Evolutionary conservation across 2,329 filamentous ascomycete genomes (phyloP).

Genomic region (Lachnellula hyalina): DNA sequence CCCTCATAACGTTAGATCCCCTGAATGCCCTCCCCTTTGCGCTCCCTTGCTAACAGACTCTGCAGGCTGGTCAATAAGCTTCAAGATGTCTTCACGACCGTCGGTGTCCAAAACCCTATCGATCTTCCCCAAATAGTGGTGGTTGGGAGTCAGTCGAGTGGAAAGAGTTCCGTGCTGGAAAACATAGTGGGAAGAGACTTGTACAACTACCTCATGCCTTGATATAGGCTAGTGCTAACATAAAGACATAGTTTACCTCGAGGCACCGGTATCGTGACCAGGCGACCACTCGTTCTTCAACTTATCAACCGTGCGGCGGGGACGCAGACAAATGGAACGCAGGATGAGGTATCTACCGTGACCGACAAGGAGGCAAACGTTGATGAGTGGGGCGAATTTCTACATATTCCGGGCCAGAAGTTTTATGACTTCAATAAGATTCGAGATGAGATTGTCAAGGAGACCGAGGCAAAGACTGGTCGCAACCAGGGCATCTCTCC

Average conservation of each 20-base stretch:
- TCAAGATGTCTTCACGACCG: conserved; percentile 97
- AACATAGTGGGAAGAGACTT: conserved; percentile 99
- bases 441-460: conserved; percentile 91
- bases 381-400: conserved; percentile 98
- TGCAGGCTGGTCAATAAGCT: conserved; percentile 90
- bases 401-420: conserved; percentile 96
- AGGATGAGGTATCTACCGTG: conserved; percentile 56
- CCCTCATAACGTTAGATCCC: conserved; percentile 55
- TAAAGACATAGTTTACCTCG: conserved; percentile 69
- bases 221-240: conserved; percentile 17
- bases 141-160: conserved; percentile 96
- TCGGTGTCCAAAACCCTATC: conserved; percentile 98
- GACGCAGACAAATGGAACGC: conserved; percentile 65
- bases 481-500: conserved; percentile 95
- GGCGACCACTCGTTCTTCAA: conserved; percentile 92
- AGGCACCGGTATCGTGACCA: conserved; percentile 95
- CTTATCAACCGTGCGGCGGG: conserved; percentile 81
- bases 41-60: conserved; percentile 23
- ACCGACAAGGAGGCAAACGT: conserved; percentile 83
- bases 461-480: conserved; percentile 95
- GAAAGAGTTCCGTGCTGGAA: conserved; percentile 98
- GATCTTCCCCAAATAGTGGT: conserved; percentile 97
- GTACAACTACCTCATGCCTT: conserved; percentile 51
- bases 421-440: conserved; percentile 99
- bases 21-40: conserved; percentile 17